A percentile compares a stretch with the other conserved stretches of the same genome.
These are phyloP conservation scores for Starmerella geochares DNA, from an alignment of 805 yeast genomes.

Conservation along the genomic window DNA sequence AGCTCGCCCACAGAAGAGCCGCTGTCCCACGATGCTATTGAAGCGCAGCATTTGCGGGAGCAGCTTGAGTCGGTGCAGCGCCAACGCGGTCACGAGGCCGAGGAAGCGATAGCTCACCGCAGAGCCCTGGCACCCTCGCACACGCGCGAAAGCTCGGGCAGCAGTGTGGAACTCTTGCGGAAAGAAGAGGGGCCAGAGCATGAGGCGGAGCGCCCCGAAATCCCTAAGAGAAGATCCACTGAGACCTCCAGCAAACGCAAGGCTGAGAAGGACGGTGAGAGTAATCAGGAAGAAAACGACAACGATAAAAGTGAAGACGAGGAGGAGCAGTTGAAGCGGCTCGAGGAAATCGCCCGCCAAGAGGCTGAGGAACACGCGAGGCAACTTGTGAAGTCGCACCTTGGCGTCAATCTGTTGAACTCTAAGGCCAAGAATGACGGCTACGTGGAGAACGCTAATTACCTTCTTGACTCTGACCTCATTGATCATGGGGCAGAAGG, in stretches of 20 bases:
- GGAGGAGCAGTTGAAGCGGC: conserved; percentile 14
- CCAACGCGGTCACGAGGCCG: conserved; percentile 3
- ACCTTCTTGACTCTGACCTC: conserved; percentile 12
- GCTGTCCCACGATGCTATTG: not conserved
- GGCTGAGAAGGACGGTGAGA: not conserved
- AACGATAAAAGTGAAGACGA: conserved; percentile 11
- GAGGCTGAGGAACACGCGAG: conserved; percentile 26
- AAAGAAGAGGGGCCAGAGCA: not conserved
- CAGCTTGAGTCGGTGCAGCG: conserved; percentile 3
- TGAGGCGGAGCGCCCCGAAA: not conserved
- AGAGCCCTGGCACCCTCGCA: not conserved
- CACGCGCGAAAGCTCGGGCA: conserved; percentile 2
- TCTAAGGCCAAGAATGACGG: conserved; percentile 13
- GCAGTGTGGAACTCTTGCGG: not conserved
- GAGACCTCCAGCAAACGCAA: not conserved
- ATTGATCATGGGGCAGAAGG: conserved; percentile 17
- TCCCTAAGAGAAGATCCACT: not conserved
- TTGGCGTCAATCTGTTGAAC: conserved; percentile 7
- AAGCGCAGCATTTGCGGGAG: conserved; percentile 3
- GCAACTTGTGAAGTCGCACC: conserved; percentile 23
- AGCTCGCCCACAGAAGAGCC: not conserved
- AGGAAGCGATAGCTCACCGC: conserved; percentile 5
- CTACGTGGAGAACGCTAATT: conserved; percentile 18
- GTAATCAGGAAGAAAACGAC: not conserved
- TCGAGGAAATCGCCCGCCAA: conserved; percentile 15